Percentiles rank a stretch among this genome's conserved stretches.
Evolutionary conservation across 257 asterid genomes (phyloP).

Genomic region (Lycium ferocissimum): DNA sequence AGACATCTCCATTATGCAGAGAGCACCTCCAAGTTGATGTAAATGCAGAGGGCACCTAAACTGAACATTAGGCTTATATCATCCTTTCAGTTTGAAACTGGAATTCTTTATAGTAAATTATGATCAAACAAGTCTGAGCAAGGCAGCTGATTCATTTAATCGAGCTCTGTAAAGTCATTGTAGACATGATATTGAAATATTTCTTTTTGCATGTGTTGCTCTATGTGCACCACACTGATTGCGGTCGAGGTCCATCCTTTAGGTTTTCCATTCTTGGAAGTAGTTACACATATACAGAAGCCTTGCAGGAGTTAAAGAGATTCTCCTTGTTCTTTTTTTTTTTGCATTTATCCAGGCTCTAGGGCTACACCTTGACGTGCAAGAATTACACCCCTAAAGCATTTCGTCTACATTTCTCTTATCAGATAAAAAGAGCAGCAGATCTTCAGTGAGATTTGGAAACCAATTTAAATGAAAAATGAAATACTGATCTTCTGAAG

Average conservation of each 20-base stretch:
- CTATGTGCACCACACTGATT: not conserved
- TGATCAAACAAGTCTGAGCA: conserved; percentile 6
- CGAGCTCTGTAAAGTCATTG: not conserved
- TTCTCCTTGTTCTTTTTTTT: not conserved
- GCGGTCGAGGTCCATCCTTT: not conserved
- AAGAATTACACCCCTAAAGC: not conserved
- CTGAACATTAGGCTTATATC: conserved; percentile 5
- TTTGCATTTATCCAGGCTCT: conserved; percentile 2
- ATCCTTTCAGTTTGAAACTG: not conserved
- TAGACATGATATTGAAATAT: not conserved
- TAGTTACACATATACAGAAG: conserved; percentile 2
- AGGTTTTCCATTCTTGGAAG: not conserved
- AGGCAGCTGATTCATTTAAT: not conserved
- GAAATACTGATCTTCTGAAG: not conserved
- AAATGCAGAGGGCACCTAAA: conserved; percentile 14
- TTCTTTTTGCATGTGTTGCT: not conserved
- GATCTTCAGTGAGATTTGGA: not conserved
- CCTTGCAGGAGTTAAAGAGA: not conserved
- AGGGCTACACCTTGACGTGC: not conserved
- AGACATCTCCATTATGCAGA: conserved; percentile 19
- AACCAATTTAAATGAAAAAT: not conserved
- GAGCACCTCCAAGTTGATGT: conserved; percentile 22
- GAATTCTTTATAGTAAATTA: not conserved
- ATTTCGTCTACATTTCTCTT: not conserved
- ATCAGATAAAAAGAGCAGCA: not conserved